Percentiles rank a stretch among this genome's conserved stretches.
Conservation (phyloP, 305 asterid genomes). For the Rubia tinctorum region DNA sequence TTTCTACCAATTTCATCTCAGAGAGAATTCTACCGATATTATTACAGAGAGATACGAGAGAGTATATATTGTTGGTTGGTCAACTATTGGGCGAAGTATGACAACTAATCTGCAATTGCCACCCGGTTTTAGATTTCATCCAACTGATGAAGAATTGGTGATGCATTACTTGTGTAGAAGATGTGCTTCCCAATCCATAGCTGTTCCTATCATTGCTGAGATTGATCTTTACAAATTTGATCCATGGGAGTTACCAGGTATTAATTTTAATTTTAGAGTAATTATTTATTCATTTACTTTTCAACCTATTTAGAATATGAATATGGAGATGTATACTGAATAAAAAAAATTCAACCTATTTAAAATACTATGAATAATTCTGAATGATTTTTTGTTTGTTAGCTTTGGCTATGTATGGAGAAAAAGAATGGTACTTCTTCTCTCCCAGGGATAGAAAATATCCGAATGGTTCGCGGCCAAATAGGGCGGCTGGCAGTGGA, state of each 20-base stretch:
- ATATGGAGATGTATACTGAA: no score
- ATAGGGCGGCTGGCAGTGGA: conserved; percentile 87
- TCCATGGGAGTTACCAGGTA: conserved; percentile 94
- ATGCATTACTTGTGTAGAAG: conserved; percentile 68
- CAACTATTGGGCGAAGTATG: conserved; percentile 22
- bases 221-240: conserved; percentile 79
- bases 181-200: conserved; percentile 57
- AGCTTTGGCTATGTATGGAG: conserved; percentile 80
- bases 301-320: not conserved
- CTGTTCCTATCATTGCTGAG: conserved; percentile 77
- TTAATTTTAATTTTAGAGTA: no score
- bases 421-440: conserved; percentile 95
- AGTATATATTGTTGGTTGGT: no score
- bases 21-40: no score
- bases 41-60: no score
- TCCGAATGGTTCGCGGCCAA: conserved; percentile 93
- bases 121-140: conserved; percentile 91
- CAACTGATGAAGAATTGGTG: conserved; percentile 91
- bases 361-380: not conserved
- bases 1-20: not conserved
- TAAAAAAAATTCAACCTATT: not conserved
- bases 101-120: conserved; percentile 60
- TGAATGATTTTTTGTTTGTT: not conserved
- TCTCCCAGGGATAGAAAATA: conserved; percentile 90
- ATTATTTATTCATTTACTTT: not conserved